These are phyloP conservation scores for Paulownia fortunei DNA, from an alignment of 257 asterid species.

Conservation along the genomic window DNA sequence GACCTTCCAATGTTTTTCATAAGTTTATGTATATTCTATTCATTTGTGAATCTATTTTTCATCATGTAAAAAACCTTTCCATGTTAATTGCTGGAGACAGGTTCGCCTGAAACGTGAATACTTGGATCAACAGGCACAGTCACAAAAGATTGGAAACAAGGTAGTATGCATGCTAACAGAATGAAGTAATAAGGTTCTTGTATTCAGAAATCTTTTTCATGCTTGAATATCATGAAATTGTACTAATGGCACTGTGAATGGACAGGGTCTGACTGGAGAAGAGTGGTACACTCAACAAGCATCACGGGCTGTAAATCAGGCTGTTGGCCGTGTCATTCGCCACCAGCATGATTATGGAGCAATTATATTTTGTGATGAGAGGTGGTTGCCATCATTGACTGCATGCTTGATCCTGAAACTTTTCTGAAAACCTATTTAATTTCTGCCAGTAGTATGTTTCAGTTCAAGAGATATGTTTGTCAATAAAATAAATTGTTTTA, in stretches of 20 bases:
- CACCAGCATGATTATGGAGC: constrained; percentile 98
- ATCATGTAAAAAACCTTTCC: constrained; percentile 20
- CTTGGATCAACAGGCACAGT: constrained; percentile 76
- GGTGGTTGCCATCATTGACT: constrained; percentile 44
- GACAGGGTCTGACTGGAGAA: constrained; percentile 88
- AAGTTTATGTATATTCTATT: constrained; percentile 11
- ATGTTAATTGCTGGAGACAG: constrained; percentile 52
- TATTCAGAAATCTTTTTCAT: constrained; percentile 12
- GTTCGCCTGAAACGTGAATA: constrained; percentile 98
- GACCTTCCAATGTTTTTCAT: constrained; percentile 3
- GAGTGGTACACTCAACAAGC: constrained; percentile 99
- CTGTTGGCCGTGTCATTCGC: constrained; percentile 99
- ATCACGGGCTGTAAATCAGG: constrained; percentile 96
- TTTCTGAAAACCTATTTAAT: constrained; percentile 4
- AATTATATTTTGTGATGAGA: constrained; percentile 93
- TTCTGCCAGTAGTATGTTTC: constrained; percentile 22
- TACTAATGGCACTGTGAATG: constrained; percentile 26
- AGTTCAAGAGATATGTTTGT: constrained; percentile 2
- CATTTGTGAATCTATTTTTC: constrained; percentile 4
- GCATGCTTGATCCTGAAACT: constrained; percentile 17
- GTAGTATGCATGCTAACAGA: constrained; percentile 47
- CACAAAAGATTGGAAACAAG: constrained; percentile 55
- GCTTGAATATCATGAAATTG: constrained; percentile 25
- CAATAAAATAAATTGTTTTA: neutral
- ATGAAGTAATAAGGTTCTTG: constrained; percentile 20